A percentile compares a stretch with the other conserved stretches of the same genome.
phyloP scores from a whole-genome alignment of 2,329 filamentous ascomycete species.

The Nemania serpens region DNA sequence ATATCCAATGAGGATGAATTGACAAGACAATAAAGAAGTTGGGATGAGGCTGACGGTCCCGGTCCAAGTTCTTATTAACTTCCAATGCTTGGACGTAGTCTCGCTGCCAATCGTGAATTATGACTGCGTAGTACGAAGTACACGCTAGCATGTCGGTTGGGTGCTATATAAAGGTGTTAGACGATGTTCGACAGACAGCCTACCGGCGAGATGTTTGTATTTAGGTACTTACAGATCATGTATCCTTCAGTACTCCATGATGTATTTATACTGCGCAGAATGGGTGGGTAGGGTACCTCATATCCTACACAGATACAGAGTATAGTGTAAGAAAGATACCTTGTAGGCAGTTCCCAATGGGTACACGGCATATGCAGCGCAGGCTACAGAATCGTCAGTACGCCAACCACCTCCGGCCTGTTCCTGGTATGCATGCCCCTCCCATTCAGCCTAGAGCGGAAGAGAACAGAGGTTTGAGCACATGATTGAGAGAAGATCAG shows the following conservation, averaged over 20 bases:
- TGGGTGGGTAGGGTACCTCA: background rate
- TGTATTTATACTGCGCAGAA: background rate
- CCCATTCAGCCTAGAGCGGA: constrained; percentile 25
- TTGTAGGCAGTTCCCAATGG: background rate
- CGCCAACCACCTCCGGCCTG: constrained; percentile 4
- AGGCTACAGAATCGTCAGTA: background rate
- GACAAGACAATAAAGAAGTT: background rate
- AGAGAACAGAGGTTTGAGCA: constrained; percentile 15
- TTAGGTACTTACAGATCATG: background rate
- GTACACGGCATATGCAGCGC: no score
- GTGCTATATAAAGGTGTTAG: constrained; percentile 17
- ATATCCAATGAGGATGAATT: background rate
- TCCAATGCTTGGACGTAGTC: constrained; percentile 8
- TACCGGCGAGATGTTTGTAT: background rate
- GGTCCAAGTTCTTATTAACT: background rate
- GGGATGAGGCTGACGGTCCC: background rate
- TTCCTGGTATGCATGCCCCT: constrained; percentile 25
- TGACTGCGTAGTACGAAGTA: background rate
- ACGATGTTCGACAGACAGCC: constrained; percentile 22
- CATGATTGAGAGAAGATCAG: constrained; percentile 26
- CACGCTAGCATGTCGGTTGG: background rate
- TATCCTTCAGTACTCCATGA: background rate
- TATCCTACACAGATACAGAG: background rate
- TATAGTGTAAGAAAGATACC: background rate
- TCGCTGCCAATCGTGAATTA: background rate